Base-by-base conservation (phyloP, 495 filamentous ascomycete genomes). In the Rusavskia elegans region DNA sequence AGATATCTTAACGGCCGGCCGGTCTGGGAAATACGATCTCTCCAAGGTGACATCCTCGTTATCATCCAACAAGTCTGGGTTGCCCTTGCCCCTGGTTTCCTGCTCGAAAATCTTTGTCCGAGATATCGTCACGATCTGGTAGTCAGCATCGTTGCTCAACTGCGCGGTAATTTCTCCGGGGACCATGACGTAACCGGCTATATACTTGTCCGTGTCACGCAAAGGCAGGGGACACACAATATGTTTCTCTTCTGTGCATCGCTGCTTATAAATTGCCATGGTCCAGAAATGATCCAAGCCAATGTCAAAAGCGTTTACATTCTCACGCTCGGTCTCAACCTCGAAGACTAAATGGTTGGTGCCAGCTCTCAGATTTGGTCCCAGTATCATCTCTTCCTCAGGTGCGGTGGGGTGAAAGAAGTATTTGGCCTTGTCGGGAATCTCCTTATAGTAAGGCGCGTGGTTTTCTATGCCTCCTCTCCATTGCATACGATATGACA, bases 391-490 rank as follows among this genome's bases (percentile, higher is more conserved):
- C 36, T 55, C 39, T 9, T 48, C 32, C 29, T 58, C 56, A 11
- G 49, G 52, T 10, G 56, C 56, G 16, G 56, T 58, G 30, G 52
- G 56, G 37, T 58, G 56, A 13, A 58, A 29, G 52, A 58, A 58
- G 7, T 44, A 52, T 0, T 38, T 41, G 5, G 49, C 49, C 5
- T 52, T 48, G 14, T 45, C 52, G 10, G 19, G 37, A 4, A 36
- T 40, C 37, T 58, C 52, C 35, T 10, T 30, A 25, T 55, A 58
- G 21, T 58, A 58, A 8, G 56, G 56, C 23, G 52, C 29, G 3
- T 48, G 48, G 1, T 52, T 14, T 25, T 58, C 42, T 29, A 58
- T 25, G 6, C 29, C 52, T 20, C 49, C 27, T 4, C 40, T 20
- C 52, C 56, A 58, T 6, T 52, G 9, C n/a, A 13, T 5, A 36